phyloP scores from a whole-genome alignment of 352 stramenopile genomes.

The Globisporangium nagaii region DNA sequence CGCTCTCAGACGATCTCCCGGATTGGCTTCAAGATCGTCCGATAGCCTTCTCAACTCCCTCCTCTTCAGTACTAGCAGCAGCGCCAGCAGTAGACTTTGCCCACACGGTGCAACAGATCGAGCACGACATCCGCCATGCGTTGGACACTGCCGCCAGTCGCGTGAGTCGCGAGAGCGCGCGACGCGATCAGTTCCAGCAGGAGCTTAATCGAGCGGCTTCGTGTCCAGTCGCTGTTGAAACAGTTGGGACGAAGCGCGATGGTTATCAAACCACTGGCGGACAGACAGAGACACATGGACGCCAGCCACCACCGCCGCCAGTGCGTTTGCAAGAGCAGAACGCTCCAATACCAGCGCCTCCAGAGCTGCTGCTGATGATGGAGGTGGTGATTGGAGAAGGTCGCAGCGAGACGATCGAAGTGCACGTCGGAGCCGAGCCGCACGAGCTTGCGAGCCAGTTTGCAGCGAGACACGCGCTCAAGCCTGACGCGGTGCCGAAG shows the following conservation, averaged over 20 bases:
- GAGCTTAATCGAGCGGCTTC: constrained; percentile 14
- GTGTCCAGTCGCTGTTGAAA: background rate
- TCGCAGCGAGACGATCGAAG: constrained; percentile 62
- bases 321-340: background rate
- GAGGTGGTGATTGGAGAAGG: constrained; percentile 72
- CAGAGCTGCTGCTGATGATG: constrained; percentile 66
- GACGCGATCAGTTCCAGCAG: constrained; percentile 35
- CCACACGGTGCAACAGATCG: constrained; percentile 41
- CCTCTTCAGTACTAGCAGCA: background rate
- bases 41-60: background rate
- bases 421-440: constrained; percentile 48
- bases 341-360: background rate
- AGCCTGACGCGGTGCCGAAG: constrained; percentile 41
- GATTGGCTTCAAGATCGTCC: constrained; percentile 15
- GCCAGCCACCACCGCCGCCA: background rate
- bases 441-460: constrained; percentile 42
- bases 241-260: no score
- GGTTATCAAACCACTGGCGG: background rate
- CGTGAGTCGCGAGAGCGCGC: constrained; percentile 30
- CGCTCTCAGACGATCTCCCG: constrained; percentile 8
- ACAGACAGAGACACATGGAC: background rate
- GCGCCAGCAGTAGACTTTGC: constrained; percentile 5
- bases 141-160: constrained; percentile 41
- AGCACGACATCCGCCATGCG: constrained; percentile 50
- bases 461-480: constrained; percentile 39